These are phyloP conservation scores for Hypericum perforatum DNA, from an alignment of 345 rosid genomes.

Conservation along the genomic window DNA sequence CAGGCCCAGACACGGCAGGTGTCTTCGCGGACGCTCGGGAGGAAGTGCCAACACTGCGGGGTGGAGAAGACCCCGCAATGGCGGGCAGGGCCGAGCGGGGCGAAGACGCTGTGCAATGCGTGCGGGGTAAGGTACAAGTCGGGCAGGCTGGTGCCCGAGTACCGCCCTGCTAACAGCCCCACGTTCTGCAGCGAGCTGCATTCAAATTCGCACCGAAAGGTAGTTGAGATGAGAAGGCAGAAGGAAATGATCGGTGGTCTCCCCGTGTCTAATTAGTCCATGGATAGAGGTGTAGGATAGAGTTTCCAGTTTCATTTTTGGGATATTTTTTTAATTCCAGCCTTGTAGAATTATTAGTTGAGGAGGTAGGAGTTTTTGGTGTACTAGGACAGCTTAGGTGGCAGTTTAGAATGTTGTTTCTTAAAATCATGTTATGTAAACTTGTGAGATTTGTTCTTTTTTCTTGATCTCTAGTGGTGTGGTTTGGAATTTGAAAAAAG, in stretches of 20 bases:
- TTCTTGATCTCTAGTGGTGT: no score
- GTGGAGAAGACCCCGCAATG: constrained; percentile 85
- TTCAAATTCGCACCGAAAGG: constrained; percentile 80
- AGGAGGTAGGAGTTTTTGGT: no score
- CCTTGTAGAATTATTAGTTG: no score
- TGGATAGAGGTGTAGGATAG: constrained; percentile 32
- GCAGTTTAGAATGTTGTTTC: no score
- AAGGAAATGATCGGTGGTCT: constrained; percentile 29
- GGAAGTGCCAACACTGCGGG: constrained; percentile 80
- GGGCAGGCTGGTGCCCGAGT: constrained; percentile 74
- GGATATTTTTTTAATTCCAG: not conserved
- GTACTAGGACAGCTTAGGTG: no score
- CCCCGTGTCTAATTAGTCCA: constrained; percentile 24
- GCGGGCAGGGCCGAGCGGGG: constrained; percentile 75
- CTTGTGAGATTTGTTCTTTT: no score
- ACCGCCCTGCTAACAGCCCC: constrained; percentile 74
- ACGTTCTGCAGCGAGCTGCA: constrained; percentile 49
- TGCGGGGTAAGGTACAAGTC: constrained; percentile 86
- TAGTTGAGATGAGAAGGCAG: constrained; percentile 70
- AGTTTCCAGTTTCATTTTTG: not conserved
- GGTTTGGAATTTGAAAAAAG: no score
- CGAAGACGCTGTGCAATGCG: constrained; percentile 80
- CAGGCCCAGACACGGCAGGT: not conserved
- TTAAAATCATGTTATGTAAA: no score
- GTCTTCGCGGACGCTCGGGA: constrained; percentile 29